Conservation (phyloP, 2,329 filamentous ascomycete genomes). For the Chaetomium olivaceum region DNA sequence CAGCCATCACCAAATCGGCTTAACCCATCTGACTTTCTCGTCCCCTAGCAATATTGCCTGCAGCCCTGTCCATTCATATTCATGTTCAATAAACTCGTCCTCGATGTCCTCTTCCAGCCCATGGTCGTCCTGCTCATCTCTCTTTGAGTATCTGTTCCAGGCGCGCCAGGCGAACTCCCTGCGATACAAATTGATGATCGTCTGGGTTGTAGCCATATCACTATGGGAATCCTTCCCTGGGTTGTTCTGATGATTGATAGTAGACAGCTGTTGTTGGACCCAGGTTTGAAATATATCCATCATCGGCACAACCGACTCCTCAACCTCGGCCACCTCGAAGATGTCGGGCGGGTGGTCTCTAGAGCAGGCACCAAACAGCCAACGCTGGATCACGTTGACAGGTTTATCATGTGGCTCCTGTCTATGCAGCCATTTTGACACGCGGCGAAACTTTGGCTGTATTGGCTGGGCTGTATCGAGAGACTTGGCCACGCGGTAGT, state of each 20-base stretch:
- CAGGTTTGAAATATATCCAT: slow-evolving; percentile 3
- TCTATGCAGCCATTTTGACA: background rate
- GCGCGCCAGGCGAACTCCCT: background rate
- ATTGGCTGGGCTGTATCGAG: background rate
- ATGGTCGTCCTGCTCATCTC: background rate
- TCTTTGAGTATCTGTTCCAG: background rate
- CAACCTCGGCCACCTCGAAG: slow-evolving; percentile 6
- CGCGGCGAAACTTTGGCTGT: background rate
- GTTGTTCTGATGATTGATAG: background rate
- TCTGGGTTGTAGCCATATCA: background rate
- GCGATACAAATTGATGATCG: background rate
- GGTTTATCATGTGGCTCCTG: background rate
- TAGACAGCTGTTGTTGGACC: background rate
- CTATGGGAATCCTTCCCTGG: background rate
- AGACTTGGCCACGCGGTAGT: slow-evolving; percentile 8
- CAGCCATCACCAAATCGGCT: background rate
- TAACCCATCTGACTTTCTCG: background rate
- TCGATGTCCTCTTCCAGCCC: background rate
- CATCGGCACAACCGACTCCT: slow-evolving; percentile 18
- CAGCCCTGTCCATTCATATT: background rate
- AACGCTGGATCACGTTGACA: background rate
- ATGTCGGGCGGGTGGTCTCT: slow-evolving; percentile 5
- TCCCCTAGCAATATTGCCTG: background rate
- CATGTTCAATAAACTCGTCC: background rate
- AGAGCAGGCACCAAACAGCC: background rate